Evolutionary conservation across 495 filamentous ascomycete genomes (phyloP).

Genomic region (Bryoglossum gracile): DNA sequence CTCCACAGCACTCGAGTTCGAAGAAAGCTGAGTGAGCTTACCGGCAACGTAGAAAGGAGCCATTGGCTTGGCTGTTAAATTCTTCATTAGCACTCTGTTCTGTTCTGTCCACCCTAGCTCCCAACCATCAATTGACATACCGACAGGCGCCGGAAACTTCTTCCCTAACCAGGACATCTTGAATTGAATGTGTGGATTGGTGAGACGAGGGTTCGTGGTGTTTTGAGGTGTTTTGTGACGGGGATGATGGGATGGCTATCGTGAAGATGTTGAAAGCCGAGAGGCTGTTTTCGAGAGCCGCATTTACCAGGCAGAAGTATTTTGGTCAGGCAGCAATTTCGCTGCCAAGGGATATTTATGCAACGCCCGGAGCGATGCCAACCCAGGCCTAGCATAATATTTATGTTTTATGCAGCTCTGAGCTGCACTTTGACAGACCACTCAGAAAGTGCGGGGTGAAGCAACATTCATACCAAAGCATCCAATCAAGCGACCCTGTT

Average conservation of each 20-base stretch:
- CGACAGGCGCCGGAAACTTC: conserved; percentile 83
- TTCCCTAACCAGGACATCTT: conserved; percentile 76
- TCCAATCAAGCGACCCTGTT: conserved; percentile 9
- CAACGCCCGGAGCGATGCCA: no score
- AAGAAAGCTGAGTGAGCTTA: conserved; percentile 41
- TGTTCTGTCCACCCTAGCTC: conserved; percentile 11
- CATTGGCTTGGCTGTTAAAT: conserved; percentile 69
- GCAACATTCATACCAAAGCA: not conserved
- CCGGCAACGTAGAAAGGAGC: conserved; percentile 89
- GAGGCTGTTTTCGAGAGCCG: conserved; percentile 12
- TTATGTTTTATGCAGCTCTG: no score
- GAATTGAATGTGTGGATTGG: conserved; percentile 10
- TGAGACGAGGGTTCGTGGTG: conserved; percentile 17
- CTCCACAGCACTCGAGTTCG: not conserved
- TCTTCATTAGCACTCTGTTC: conserved; percentile 14
- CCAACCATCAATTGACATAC: conserved; percentile 50
- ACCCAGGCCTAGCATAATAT: no score
- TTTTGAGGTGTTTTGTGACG: conserved; percentile 12
- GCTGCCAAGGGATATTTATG: no score
- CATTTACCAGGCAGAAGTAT: not conserved
- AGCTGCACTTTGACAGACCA: no score
- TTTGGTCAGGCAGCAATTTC: not conserved
- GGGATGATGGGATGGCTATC: conserved; percentile 14
- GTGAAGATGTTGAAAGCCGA: conserved; percentile 9
- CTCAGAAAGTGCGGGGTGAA: conserved; percentile 18